These are phyloP conservation scores for Pseudogymnoascus sp. DNA, from an alignment of 2,329 filamentous ascomycete genomes.

Conservation along the genomic window DNA sequence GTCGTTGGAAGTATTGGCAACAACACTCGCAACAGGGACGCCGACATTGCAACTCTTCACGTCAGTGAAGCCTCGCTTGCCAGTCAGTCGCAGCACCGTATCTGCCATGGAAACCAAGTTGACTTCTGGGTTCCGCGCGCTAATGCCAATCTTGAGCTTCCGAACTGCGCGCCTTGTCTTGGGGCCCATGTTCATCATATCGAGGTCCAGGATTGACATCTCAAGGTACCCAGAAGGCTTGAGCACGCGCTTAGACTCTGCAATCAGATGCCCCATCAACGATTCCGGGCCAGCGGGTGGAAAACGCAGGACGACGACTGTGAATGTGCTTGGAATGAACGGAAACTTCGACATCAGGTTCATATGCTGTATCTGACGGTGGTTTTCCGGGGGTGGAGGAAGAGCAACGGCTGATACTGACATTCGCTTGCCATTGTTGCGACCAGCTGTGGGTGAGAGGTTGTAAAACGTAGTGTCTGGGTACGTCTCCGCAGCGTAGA, in stretches of 20 bases:
- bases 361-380: conserved; percentile 65
- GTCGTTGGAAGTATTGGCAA: conserved; percentile 29
- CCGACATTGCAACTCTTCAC: conserved; percentile 72
- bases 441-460: conserved; percentile 50
- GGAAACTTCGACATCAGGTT: conserved; percentile 56
- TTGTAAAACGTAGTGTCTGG: conserved; percentile 70
- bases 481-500: conserved; percentile 76
- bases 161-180: conserved; percentile 61
- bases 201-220: conserved; percentile 68
- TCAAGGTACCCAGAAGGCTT: conserved; percentile 75
- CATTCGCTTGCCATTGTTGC: conserved; percentile 32
- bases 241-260: conserved; percentile 69
- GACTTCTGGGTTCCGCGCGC: conserved; percentile 50
- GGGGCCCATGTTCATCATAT: conserved; percentile 76
- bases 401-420: conserved; percentile 36
- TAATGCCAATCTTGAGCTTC: conserved; percentile 63
- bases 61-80: conserved; percentile 60
- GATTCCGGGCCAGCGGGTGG: conserved; percentile 61
- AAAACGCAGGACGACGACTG: conserved; percentile 69
- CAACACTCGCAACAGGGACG: conserved; percentile 60
- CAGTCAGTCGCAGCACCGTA: conserved; percentile 58
- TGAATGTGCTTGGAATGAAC: conserved; percentile 69
- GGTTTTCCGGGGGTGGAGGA: conserved; percentile 57
- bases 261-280: conserved; percentile 63
- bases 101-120: conserved; percentile 55